Percentiles rank a stretch among this genome's conserved stretches.
Conservation (phyloP, 495 filamentous ascomycete genomes). For the Lasiosphaeris hirsuta region DNA sequence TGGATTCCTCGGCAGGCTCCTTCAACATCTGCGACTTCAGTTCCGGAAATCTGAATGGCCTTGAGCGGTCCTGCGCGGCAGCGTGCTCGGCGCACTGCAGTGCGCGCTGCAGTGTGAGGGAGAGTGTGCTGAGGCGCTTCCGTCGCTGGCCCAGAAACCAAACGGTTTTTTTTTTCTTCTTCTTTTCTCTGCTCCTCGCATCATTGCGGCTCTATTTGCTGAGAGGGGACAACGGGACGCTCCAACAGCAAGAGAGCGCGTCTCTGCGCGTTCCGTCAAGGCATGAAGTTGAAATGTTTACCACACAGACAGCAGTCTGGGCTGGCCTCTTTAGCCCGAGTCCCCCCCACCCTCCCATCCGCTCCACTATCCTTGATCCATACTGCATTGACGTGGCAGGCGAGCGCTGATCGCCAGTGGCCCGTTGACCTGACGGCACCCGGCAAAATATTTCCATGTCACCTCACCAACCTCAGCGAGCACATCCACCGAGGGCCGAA, state of each 20-base stretch:
- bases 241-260: background rate
- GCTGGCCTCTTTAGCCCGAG: constrained; percentile 2
- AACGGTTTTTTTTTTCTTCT: background rate
- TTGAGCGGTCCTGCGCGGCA: background rate
- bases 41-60: constrained; percentile 9
- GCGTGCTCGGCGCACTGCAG: background rate
- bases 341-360: background rate
- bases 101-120: constrained; percentile 5
- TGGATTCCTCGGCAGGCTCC: no score
- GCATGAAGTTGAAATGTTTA: constrained; percentile 10
- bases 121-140: background rate
- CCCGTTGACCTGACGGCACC: background rate
- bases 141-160: background rate
- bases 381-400: constrained; percentile 4
- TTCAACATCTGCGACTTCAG: constrained; percentile 13
- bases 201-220: background rate
- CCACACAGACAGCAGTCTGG: constrained; percentile 10
- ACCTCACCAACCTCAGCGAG: background rate
- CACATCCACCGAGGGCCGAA: no score
- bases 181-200: background rate
- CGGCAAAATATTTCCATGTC: constrained; percentile 14
- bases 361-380: background rate
- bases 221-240: background rate
- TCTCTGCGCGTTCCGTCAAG: background rate
- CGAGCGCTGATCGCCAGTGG: background rate